phyloP scores from a whole-genome alignment of 345 rosid genomes.

The Murraya paniculata region DNA sequence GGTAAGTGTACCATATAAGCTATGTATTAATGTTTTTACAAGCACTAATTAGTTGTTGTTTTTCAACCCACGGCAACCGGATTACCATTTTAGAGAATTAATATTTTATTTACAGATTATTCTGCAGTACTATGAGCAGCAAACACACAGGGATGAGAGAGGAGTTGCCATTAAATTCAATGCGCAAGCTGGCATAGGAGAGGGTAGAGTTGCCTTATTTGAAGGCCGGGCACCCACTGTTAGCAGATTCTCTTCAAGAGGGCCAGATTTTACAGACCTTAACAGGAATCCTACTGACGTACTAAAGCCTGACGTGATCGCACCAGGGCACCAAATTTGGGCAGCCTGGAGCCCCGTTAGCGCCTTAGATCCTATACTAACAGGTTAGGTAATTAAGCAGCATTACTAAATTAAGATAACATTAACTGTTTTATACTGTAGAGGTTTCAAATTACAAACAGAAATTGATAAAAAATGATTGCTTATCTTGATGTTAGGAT shows the following conservation, averaged over 20 bases:
- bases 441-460: neutral
- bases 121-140: conserved; percentile 57
- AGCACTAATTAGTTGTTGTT: no score
- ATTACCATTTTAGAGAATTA: no score
- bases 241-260: conserved; percentile 78
- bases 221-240: conserved; percentile 52
- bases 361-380: conserved; percentile 51
- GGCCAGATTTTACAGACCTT: conserved; percentile 61
- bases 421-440: no score
- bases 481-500: conserved; percentile 37
- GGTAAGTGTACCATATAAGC: conserved; percentile 27
- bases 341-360: conserved; percentile 92
- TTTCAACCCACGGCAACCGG: no score
- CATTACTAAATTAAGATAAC: neutral
- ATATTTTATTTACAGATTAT: conserved; percentile 31
- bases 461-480: conserved; percentile 2
- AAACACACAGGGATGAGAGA: conserved; percentile 35
- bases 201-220: conserved; percentile 62
- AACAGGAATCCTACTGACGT: conserved; percentile 53
- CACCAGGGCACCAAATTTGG: conserved; percentile 93
- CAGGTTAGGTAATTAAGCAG: conserved; percentile 44
- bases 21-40: no score
- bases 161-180: conserved; percentile 41
- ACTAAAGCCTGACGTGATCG: conserved; percentile 77
- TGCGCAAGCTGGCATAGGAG: conserved; percentile 52